These are phyloP conservation scores for Gossypium herbaceum DNA, from an alignment of 345 rosid genomes.

Conservation along the genomic window DNA sequence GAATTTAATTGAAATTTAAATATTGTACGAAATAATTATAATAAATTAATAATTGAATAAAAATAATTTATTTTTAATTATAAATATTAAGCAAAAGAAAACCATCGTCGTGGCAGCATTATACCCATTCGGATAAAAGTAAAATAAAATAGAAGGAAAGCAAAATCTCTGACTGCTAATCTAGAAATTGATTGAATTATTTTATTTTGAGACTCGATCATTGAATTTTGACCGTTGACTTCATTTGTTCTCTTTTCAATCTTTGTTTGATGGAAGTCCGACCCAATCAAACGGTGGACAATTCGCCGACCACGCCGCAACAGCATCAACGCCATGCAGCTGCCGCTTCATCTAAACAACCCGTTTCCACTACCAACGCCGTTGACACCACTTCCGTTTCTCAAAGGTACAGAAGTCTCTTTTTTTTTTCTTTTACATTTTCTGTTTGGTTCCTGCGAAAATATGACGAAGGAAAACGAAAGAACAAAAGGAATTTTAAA, in stretches of 20 bases:
- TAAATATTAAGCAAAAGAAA: no score
- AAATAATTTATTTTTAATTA: no score
- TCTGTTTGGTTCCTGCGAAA: conserved; percentile 5
- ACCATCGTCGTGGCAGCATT: no score
- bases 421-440: neutral
- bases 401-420: conserved; percentile 30
- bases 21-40: no score
- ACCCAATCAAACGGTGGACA: conserved; percentile 38
- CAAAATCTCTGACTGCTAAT: no score
- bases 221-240: conserved; percentile 1
- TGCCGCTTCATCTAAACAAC: conserved; percentile 41
- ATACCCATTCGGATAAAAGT: no score
- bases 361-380: conserved; percentile 26
- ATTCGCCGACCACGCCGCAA: conserved; percentile 29
- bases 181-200: neutral
- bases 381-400: conserved; percentile 51
- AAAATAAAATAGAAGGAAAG: no score
- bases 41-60: no score
- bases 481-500: no score
- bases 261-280: conserved; percentile 40
- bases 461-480: no score
- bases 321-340: conserved; percentile 28
- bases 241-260: neutral
- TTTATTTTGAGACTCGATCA: neutral
- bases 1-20: no score